phyloP scores from a whole-genome alignment of 1,284 basidiomycete genomes.

The Tetrapyrgos nigripes region DNA sequence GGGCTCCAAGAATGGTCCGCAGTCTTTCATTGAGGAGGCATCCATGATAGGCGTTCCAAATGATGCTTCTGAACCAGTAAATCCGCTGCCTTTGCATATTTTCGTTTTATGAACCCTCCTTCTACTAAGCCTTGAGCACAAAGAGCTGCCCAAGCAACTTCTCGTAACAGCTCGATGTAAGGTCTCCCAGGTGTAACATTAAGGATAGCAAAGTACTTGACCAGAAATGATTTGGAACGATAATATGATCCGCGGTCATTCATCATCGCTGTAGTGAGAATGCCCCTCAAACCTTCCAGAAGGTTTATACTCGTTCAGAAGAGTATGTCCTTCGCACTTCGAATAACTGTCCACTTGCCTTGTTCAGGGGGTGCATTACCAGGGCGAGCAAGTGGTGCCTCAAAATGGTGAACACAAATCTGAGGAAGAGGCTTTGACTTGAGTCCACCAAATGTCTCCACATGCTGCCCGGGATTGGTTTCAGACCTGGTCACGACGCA shows the following conservation, averaged over 20 bases:
- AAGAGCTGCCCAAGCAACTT: constrained; percentile 32
- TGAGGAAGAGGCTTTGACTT: constrained; percentile 3
- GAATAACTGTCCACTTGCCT: constrained; percentile 23
- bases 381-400: constrained; percentile 22
- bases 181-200: constrained; percentile 19
- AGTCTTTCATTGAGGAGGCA: constrained; percentile 7
- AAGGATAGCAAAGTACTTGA: constrained; percentile 38
- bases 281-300: constrained; percentile 16
- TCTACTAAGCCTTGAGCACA: constrained; percentile 24
- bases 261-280: neutral
- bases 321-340: constrained; percentile 17
- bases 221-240: constrained; percentile 34
- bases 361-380: neutral
- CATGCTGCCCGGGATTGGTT: constrained; percentile 24
- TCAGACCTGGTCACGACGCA: constrained; percentile 35
- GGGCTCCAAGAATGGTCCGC: too few relatives aligned
- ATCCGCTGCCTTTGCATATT: constrained; percentile 23
- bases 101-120: constrained; percentile 21
- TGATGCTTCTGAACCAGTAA: constrained; percentile 20
- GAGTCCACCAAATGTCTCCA: constrained; percentile 30
- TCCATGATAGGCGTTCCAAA: constrained; percentile 20
- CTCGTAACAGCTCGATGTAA: constrained; percentile 11
- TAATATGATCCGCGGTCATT: constrained; percentile 25
- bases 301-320: constrained; percentile 23
- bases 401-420: constrained; percentile 26